These are phyloP conservation scores for Thielaviopsis populi DNA, from an alignment of 2,329 filamentous ascomycete genomes.

Conservation along the genomic window DNA sequence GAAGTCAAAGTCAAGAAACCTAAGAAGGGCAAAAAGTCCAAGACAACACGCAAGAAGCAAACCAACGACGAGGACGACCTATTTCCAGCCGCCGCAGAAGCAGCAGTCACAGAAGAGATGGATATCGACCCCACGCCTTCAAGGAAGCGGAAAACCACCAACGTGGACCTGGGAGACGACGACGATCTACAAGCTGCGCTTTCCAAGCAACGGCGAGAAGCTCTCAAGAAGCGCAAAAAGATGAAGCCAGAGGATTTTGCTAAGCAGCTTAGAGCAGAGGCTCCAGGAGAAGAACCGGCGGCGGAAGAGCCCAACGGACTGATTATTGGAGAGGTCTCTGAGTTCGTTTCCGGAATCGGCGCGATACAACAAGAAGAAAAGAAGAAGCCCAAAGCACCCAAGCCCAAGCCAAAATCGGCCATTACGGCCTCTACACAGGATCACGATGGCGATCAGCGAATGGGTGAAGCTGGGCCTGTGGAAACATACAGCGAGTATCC, in stretches of 20 bases:
- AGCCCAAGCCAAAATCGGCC: conserved; percentile 22
- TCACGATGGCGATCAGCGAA: conserved; percentile 25
- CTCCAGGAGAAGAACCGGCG: conserved; percentile 35
- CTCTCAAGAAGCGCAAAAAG: conserved; percentile 85
- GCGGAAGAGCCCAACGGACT: conserved; percentile 41
- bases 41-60: conserved; percentile 55
- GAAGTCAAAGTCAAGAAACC: conserved; percentile 89
- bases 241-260: conserved; percentile 75
- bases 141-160: conserved; percentile 50
- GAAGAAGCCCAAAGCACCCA: conserved; percentile 36
- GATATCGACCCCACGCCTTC: conserved; percentile 47
- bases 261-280: conserved; percentile 54
- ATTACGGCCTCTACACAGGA: conserved; percentile 30
- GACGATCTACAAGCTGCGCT: conserved; percentile 82
- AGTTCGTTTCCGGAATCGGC: conserved; percentile 78
- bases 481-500: conserved; percentile 19
- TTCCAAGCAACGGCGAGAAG: conserved; percentile 64
- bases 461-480: conserved; percentile 19
- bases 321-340: conserved; percentile 89
- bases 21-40: conserved; percentile 83
- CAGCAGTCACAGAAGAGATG: conserved; percentile 37
- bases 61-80: conserved; percentile 50
- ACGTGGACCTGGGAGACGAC: conserved; percentile 68
- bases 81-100: conserved; percentile 26
- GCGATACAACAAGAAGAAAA: conserved; percentile 45